phyloP scores from a whole-genome alignment of 2,329 filamentous ascomycete genomes.

The Hypomyces perniciosus region DNA sequence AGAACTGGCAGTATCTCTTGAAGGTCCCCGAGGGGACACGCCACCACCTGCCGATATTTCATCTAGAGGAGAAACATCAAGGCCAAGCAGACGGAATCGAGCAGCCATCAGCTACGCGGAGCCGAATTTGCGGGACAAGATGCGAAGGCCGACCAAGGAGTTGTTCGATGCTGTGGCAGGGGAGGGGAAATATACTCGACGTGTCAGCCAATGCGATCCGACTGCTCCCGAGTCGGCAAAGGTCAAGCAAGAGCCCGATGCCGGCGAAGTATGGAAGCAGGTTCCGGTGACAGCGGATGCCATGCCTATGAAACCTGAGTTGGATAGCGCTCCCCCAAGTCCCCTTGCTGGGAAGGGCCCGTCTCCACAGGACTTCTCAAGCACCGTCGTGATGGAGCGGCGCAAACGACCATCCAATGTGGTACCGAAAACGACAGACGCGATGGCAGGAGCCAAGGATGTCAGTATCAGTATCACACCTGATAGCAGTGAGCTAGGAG shows the following conservation, averaged over 20 bases:
- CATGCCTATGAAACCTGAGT: constrained; percentile 11
- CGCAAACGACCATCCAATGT: constrained; percentile 36
- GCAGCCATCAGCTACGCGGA: constrained; percentile 73
- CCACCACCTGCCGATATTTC: constrained; percentile 56
- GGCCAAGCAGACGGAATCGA: constrained; percentile 62
- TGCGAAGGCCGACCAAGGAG: constrained; percentile 73
- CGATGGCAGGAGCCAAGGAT: constrained; percentile 10
- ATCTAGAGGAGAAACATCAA: constrained; percentile 48
- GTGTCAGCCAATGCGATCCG: constrained; percentile 32
- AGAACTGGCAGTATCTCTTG: constrained; percentile 32
- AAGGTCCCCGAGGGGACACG: constrained; percentile 42
- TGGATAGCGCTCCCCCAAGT: constrained; percentile 28
- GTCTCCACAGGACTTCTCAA: constrained; percentile 24
- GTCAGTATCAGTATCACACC: constrained; percentile 13
- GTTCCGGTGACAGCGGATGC: constrained; percentile 16
- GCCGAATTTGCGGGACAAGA: constrained; percentile 74
- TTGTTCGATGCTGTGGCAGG: constrained; percentile 67
- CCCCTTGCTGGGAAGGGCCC: constrained; percentile 37
- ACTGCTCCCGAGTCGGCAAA: constrained; percentile 20
- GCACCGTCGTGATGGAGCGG: constrained; percentile 31
- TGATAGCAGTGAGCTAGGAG: constrained; percentile 21
- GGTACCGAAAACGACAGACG: constrained; percentile 12
- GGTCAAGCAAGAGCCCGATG: constrained; percentile 30
- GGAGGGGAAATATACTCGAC: constrained; percentile 48
- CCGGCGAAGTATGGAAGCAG: constrained; percentile 27